phyloP scores from a whole-genome alignment of 2,329 filamentous ascomycete genomes.

The Sporothrix mexicana region DNA sequence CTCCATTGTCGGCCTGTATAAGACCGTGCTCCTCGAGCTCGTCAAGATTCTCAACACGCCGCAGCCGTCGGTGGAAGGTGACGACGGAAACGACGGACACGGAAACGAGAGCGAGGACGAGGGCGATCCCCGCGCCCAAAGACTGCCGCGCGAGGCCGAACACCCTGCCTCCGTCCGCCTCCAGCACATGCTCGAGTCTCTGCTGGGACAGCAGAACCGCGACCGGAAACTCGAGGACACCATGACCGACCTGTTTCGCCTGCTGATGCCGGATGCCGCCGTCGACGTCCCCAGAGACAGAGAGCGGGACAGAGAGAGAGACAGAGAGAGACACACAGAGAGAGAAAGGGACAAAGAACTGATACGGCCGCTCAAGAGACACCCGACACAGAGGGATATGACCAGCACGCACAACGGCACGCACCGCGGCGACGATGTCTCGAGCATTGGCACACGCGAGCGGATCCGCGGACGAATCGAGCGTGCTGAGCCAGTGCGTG shows the following conservation, averaged over 20 bases:
- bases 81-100: too few species aligned
- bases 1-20: conserved; percentile 3
- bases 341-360: not conserved
- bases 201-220: conserved; percentile 4
- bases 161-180: not conserved
- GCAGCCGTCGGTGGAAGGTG: too few species aligned
- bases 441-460: too few species aligned
- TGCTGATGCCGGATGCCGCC: not conserved
- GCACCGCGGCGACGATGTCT: not conserved
- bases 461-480: too few species aligned
- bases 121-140: too few species aligned
- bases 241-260: conserved; percentile 25
- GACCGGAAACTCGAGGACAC: conserved; percentile 27
- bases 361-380: not conserved
- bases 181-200: conserved; percentile 24
- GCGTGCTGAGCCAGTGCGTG: too few species aligned
- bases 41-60: not conserved
- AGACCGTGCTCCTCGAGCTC: conserved; percentile 27
- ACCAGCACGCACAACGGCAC: too few species aligned
- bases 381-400: not conserved
- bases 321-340: not conserved
- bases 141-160: too few species aligned
- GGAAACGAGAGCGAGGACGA: too few species aligned
- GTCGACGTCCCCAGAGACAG: not conserved
- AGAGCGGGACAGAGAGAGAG: not conserved